Evolutionary conservation across 2,329 filamentous ascomycete genomes (phyloP), one percentile per base, ranked within the genome.

Genomic region (Pseudogymnoascus sp.): DNA sequence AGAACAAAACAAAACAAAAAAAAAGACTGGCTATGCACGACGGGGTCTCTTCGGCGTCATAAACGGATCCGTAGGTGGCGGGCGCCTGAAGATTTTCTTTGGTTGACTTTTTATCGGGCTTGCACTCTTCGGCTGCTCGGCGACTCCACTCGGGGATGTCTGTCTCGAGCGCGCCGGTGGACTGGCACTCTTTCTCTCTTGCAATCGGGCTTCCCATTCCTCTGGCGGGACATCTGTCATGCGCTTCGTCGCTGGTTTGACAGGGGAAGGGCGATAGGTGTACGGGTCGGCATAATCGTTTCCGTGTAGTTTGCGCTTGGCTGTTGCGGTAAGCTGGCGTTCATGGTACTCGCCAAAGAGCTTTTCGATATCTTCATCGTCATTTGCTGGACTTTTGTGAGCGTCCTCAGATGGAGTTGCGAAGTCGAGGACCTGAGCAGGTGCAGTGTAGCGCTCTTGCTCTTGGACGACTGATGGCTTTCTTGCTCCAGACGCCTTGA

Each of bases 401-500:
- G 33, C 18, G 7, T 37, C 55, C 4, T 38, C 23, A 7, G 55
- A 57, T 0, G 33, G 18, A 35, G 55, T 23, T 7, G 7, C 10
- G 30, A 35, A 37, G 70, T 66, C 28, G 69, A 67, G 28, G 69
- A 71, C 7, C 64, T 61, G 3, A 26, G 39, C 34, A 8, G 45
- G 45, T 52, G 45, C 45, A 52, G 33, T n/a, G 45, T 52, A 52
- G 1, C n/a, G 45, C 23, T 58, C 28, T 63, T 63, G 19, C 21
- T 58, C 21, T 52, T 61, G 34, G 56, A 37, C 5, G 62, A 59
- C 26, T 48, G 23, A 3, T 30, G 26, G 38, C 23, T 35, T 55
- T 28, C 10, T 41, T 23, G 15, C 8, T 2, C 39, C 37, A n/a
- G 59, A 13, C 19, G 55, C 65, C 66, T 75, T 75, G 13, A 74